A percentile compares a stretch with the other conserved stretches of the same genome.
These are phyloP conservation scores for Dendrobium nobile DNA, from an alignment of 106 monocot genomes.

Conservation along the genomic window DNA sequence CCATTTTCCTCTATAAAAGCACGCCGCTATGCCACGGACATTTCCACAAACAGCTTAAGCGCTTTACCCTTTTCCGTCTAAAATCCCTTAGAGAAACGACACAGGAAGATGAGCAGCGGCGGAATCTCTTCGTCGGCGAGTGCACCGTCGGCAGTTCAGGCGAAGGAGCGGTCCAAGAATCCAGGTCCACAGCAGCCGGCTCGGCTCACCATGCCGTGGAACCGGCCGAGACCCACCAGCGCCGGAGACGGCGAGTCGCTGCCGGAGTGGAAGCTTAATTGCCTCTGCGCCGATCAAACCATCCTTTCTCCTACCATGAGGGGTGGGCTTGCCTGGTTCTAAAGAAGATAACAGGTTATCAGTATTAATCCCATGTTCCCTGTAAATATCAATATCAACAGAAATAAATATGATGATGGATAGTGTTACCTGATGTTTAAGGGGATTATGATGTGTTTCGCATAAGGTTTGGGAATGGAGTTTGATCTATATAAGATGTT, in stretches of 20 bases:
- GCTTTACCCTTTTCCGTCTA: neutral
- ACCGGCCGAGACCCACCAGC: neutral
- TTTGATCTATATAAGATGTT: neutral
- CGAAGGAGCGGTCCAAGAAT: neutral
- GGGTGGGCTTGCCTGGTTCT: slow-evolving; percentile 10
- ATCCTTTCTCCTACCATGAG: slow-evolving; percentile 18
- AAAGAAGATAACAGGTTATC: neutral
- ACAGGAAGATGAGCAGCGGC: slow-evolving; percentile 3
- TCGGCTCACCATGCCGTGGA: neutral
- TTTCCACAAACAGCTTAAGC: neutral
- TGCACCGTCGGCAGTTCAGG: neutral
- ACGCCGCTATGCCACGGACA: neutral
- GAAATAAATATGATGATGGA: neutral
- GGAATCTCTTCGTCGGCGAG: neutral
- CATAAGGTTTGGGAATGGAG: neutral
- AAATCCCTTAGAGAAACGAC: neutral
- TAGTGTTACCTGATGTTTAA: neutral
- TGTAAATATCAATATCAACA: neutral
- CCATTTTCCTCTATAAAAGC: too few relatives aligned
- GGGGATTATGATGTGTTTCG: neutral
- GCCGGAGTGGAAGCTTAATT: slow-evolving; percentile 47
- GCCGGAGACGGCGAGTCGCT: slow-evolving; percentile 9
- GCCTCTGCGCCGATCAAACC: slow-evolving; percentile 25
- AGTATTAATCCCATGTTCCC: neutral
- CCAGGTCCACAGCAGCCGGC: neutral